These are phyloP conservation scores for Ascochyta clinopodiicola DNA, from an alignment of 2,329 filamentous ascomycete species.

Conservation along the genomic window DNA sequence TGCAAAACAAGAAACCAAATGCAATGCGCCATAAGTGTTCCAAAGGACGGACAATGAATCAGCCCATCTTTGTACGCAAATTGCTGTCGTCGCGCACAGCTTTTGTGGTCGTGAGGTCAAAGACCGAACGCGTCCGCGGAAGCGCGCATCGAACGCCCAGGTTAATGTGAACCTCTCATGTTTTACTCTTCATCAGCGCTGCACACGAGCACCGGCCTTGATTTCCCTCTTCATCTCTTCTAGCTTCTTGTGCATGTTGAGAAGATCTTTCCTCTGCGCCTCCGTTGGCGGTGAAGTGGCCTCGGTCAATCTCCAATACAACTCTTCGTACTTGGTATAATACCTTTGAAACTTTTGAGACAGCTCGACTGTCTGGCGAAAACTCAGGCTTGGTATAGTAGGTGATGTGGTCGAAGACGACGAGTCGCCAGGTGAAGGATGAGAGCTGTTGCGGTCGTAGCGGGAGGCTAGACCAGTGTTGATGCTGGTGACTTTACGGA, in stretches of 20 bases:
- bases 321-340: slow-evolving; percentile 63
- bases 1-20: slow-evolving; percentile 10
- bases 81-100: slow-evolving; percentile 6
- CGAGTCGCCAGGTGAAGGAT: slow-evolving; percentile 43
- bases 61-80: slow-evolving; percentile 13
- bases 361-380: slow-evolving; percentile 54
- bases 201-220: slow-evolving; percentile 44
- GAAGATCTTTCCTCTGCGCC: slow-evolving; percentile 60
- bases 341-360: slow-evolving; percentile 62
- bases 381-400: slow-evolving; percentile 46
- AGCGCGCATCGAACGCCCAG: slow-evolving; percentile 10
- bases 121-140: background rate
- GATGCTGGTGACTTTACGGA: slow-evolving; percentile 44
- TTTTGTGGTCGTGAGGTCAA: slow-evolving; percentile 5
- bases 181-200: slow-evolving; percentile 26
- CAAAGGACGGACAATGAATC: slow-evolving; percentile 4
- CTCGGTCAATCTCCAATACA: slow-evolving; percentile 58
- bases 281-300: slow-evolving; percentile 52
- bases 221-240: slow-evolving; percentile 66
- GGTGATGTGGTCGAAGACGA: slow-evolving; percentile 45
- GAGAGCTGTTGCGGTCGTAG: slow-evolving; percentile 42
- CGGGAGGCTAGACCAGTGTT: slow-evolving; percentile 46
- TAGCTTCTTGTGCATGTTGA: slow-evolving; percentile 61
- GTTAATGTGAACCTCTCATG: background rate
- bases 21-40: slow-evolving; percentile 8